phyloP scores from a whole-genome alignment of 2,329 filamentous ascomycete genomes.

The Amphichorda felina region DNA sequence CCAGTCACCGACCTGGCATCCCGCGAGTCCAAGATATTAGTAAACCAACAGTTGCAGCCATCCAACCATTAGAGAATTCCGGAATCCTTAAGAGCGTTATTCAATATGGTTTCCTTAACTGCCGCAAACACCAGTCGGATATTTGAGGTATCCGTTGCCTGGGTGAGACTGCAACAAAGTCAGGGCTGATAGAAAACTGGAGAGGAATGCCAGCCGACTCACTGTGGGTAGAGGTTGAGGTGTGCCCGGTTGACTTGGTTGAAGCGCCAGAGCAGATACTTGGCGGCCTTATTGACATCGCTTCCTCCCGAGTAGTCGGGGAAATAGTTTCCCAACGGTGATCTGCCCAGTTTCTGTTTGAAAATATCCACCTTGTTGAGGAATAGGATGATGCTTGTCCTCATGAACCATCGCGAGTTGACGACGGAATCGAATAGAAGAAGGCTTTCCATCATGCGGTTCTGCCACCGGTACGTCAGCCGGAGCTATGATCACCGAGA shows the following conservation, averaged over 20 bases:
- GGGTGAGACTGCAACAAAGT: conserved; percentile 58
- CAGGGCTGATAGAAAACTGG: not conserved
- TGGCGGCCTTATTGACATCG: conserved; percentile 95
- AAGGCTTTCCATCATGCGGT: conserved; percentile 98
- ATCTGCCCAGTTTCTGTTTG: conserved; percentile 83
- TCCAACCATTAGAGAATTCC: conserved; percentile 63
- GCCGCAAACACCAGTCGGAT: conserved; percentile 96
- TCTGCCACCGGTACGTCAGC: conserved; percentile 36
- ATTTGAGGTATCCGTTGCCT: conserved; percentile 97
- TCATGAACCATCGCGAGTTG: conserved; percentile 98
- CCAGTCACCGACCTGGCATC: not conserved
- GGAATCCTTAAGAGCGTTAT: conserved; percentile 96
- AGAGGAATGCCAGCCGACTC: conserved; percentile 27
- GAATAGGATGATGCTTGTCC: conserved; percentile 96
- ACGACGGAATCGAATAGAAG: conserved; percentile 96
- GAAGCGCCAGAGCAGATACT: conserved; percentile 96
- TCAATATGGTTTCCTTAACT: conserved; percentile 96
- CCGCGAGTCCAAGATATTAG: not conserved
- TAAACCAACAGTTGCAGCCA: conserved; percentile 1
- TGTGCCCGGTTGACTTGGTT: conserved; percentile 97
- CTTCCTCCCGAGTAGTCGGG: conserved; percentile 96
- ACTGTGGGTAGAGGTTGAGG: conserved; percentile 96
- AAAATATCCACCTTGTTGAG: conserved; percentile 99
- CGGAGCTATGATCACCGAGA: not conserved
- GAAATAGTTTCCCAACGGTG: conserved; percentile 88